phyloP scores from a whole-genome alignment of 108 stramenopile genomes.

The Hondaea fermentalgiana region DNA sequence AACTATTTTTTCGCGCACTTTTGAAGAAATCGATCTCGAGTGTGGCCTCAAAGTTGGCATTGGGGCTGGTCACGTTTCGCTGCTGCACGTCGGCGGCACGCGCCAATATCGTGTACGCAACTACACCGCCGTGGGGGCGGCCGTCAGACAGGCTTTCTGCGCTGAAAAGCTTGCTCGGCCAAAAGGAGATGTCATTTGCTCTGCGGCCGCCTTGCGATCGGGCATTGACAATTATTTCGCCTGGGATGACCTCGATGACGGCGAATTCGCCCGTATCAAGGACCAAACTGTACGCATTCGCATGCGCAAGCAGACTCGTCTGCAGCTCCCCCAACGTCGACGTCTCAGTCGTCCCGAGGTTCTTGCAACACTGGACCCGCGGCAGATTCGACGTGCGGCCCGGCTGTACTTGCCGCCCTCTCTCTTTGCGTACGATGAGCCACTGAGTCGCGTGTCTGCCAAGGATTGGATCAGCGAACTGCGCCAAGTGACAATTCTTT shows the following conservation, averaged over 20 bases:
- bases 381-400: neutral
- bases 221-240: neutral
- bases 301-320: neutral
- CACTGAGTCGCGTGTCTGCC: neutral
- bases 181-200: neutral
- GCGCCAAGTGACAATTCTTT: neutral
- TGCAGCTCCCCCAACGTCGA: neutral
- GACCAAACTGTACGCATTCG: neutral
- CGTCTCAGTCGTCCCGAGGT: neutral
- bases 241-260: neutral
- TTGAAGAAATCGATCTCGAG: neutral
- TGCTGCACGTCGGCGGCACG: neutral
- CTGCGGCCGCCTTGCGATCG: neutral
- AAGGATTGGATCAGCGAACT: neutral
- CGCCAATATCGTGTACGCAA: neutral
- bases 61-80: neutral
- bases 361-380: neutral
- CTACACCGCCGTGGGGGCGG: neutral
- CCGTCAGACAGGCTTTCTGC: neutral
- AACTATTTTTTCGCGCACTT: neutral
- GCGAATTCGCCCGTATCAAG: neutral
- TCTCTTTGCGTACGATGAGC: neutral
- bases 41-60: neutral
- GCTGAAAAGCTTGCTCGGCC: neutral
- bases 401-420: neutral